Evolutionary conservation across 139 green algal genomes (phyloP).

Genomic region (Volvox reticuliferus): DNA sequence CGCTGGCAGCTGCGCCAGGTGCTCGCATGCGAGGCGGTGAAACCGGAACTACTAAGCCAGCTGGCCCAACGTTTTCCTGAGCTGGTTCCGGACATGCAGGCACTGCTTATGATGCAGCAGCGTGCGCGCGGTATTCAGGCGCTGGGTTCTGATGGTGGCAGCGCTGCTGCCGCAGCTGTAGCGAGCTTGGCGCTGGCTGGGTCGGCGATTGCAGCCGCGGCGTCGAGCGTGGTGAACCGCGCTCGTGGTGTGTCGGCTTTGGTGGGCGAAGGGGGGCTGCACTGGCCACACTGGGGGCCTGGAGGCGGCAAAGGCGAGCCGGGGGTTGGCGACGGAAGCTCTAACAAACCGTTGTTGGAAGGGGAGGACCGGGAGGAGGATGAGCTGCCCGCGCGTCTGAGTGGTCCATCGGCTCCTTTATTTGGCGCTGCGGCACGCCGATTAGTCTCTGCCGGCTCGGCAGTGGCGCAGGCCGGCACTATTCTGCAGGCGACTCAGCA

Average conservation of each 20-base stretch:
- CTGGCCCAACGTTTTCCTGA: background rate
- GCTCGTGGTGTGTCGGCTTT: background rate
- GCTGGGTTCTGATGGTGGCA: conserved; percentile 1
- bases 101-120: background rate
- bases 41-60: background rate
- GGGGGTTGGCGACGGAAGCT: background rate
- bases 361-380: background rate
- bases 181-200: background rate
- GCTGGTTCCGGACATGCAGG: conserved; percentile 27
- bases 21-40: background rate
- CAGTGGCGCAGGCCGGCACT: background rate
- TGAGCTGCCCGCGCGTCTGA: background rate
- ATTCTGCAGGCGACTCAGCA: background rate
- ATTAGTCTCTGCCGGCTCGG: background rate
- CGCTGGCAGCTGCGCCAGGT: conserved; percentile 47
- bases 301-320: background rate
- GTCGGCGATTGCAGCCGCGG: background rate
- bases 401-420: background rate
- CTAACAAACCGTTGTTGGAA: conserved; percentile 7
- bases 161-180: background rate
- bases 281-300: background rate
- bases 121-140: conserved; percentile 3
- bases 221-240: background rate
- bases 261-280: background rate
- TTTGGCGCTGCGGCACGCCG: too few species aligned